phyloP scores from a whole-genome alignment of 495 filamentous ascomycete species.

The Hypomontagnella submonticulosa region DNA sequence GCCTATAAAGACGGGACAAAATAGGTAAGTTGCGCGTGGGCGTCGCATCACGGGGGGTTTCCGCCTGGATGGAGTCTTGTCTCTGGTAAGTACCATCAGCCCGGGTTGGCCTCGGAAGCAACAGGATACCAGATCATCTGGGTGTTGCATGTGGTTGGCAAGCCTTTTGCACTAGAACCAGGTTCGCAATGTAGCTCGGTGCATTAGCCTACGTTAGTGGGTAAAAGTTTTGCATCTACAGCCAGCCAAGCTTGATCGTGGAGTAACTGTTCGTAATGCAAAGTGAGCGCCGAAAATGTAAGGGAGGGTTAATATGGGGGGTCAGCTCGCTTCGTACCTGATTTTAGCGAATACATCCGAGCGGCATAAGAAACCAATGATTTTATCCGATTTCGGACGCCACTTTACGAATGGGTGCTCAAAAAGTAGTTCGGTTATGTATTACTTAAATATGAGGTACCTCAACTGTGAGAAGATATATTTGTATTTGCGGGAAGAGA shows the following conservation, averaged over 20 bases:
- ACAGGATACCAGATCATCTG: constrained; percentile 20
- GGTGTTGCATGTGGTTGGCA: constrained; percentile 23
- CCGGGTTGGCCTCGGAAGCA: constrained; percentile 1
- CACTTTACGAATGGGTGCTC: neutral
- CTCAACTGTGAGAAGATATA: neutral
- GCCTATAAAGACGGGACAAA: neutral
- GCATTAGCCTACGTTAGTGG: constrained; percentile 22
- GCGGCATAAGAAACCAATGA: constrained; percentile 22
- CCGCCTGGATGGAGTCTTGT: constrained; percentile 15
- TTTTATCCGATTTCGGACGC: constrained; percentile 36
- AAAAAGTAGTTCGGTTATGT: constrained; percentile 1
- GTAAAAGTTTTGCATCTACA: constrained; percentile 25
- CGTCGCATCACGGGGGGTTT: constrained; percentile 13
- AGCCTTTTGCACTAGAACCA: constrained; percentile 11
- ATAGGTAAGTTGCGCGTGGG: constrained; percentile 19
- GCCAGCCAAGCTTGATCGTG: constrained; percentile 10
- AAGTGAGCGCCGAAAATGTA: constrained; percentile 15
- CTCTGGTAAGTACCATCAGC: constrained; percentile 11
- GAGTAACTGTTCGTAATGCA: constrained; percentile 8
- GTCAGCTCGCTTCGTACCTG: constrained; percentile 16
- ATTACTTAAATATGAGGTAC: constrained; percentile 1
- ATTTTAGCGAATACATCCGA: constrained; percentile 12
- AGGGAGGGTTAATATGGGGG: constrained; percentile 10
- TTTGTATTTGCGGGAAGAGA: neutral
- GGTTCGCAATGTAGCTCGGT: constrained; percentile 19